A percentile compares a stretch with the other conserved stretches of the same genome.
These are phyloP conservation scores for Apiospora aurea DNA, from an alignment of 2,329 filamentous ascomycete species.

Conservation along the genomic window DNA sequence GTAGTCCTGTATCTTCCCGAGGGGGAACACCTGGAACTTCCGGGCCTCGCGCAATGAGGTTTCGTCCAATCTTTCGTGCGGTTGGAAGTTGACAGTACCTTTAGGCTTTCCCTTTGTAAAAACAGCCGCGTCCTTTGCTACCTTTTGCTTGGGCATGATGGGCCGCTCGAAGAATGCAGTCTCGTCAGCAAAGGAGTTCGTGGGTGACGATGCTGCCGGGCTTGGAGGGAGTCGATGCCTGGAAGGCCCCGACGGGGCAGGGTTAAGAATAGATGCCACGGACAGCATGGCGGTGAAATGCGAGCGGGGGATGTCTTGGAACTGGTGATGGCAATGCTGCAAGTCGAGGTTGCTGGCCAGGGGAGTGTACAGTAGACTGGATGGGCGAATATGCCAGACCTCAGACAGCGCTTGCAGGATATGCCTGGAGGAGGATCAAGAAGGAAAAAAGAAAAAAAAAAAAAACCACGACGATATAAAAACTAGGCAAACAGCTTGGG, in stretches of 20 bases:
- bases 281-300: slow-evolving; percentile 63
- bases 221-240: slow-evolving; percentile 51
- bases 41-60: slow-evolving; percentile 63
- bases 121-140: slow-evolving; percentile 69
- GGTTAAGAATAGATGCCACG: slow-evolving; percentile 72
- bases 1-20: slow-evolving; percentile 66
- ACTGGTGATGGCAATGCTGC: slow-evolving; percentile 42
- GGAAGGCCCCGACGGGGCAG: slow-evolving; percentile 54
- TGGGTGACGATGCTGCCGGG: slow-evolving; percentile 47
- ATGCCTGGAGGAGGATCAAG: slow-evolving; percentile 25
- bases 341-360: slow-evolving; percentile 35
- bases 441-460: slow-evolving; percentile 31
- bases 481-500: slow-evolving; percentile 46
- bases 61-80: slow-evolving; percentile 72
- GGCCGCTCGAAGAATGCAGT: slow-evolving; percentile 39
- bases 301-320: slow-evolving; percentile 47
- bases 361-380: slow-evolving; percentile 33
- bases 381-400: slow-evolving; percentile 35
- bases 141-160: slow-evolving; percentile 58
- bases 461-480: slow-evolving; percentile 45
- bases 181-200: slow-evolving; percentile 44
- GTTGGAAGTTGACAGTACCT: slow-evolving; percentile 75
- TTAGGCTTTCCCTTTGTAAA: slow-evolving; percentile 68
- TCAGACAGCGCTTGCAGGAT: slow-evolving; percentile 46
- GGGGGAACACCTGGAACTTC: slow-evolving; percentile 70